These are phyloP conservation scores for Bothriochloa decipiens DNA, from an alignment of 176 grass and related monocot species.

Conservation along the genomic window DNA sequence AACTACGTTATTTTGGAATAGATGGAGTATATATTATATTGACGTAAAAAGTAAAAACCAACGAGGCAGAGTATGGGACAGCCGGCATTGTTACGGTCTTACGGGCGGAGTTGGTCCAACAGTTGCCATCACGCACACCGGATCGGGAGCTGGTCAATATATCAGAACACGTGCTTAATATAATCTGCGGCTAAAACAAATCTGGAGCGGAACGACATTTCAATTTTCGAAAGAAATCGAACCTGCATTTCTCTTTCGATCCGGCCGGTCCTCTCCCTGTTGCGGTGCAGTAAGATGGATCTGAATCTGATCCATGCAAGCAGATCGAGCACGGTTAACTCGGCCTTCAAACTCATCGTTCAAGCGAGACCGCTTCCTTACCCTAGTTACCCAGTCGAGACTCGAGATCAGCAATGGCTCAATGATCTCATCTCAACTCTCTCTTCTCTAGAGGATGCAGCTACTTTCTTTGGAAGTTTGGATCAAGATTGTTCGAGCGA, in stretches of 20 bases:
- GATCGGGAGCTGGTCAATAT: background rate
- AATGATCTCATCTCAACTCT: background rate
- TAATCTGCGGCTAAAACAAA: background rate
- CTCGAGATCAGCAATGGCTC: background rate
- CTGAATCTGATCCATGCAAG: background rate
- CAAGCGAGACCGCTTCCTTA: background rate
- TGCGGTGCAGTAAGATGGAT: background rate
- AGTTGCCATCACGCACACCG: background rate
- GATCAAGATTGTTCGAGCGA: background rate
- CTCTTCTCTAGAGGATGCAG: background rate
- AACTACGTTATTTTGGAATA: too few relatives aligned
- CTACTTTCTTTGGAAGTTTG: background rate
- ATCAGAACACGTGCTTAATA: background rate
- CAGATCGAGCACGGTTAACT: constrained; percentile 1
- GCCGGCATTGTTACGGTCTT: too few relatives aligned
- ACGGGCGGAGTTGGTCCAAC: background rate
- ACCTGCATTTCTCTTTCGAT: background rate
- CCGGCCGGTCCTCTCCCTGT: too few relatives aligned
- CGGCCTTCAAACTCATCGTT: background rate
- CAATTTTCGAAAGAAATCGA: background rate
- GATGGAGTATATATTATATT: too few relatives aligned
- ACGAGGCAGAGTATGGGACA: too few relatives aligned
- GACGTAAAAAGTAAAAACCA: too few relatives aligned
- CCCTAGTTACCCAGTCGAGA: too few relatives aligned
- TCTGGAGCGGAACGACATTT: background rate